Base-by-base conservation (phyloP, 768 basidiomycete genomes). In the Lepiota brunneoincarnata region DNA sequence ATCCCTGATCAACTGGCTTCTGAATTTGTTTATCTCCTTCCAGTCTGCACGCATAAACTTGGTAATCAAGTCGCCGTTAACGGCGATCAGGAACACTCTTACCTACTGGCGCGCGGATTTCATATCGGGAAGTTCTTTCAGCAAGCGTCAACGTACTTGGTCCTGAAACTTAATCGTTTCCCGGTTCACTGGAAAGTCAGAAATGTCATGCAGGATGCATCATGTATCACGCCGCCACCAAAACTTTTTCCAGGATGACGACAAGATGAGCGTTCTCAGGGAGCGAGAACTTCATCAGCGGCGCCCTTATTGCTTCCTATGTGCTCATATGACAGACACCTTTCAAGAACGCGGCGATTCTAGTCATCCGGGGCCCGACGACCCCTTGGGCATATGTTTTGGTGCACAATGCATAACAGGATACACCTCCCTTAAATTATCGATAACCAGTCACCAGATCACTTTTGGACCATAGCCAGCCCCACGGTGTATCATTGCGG, bases 71-170 rank as follows among this genome's bases (percentile, higher is more conserved):
- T 40, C 43, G 44, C 39, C 46, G 38, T 52, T 37, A 44, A 51
- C 55, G 60, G 53, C 46, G 47, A 59, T 58, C 62, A 61, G 59
- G 58, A 56, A 61, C 54, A n/a, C 5, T 43, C 36, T 55, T 56
- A n/a, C 26, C 34, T 36, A 40, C 31, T 34, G 4, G 43, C 50
- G 41, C 51, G 51, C 43, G 55, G 44, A 12, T 54, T 53, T 56
- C 40, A 54, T 55, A 21, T 50, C 40, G 45, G 45, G 55, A 28
- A 24, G 37, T 17, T 34, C 40, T 44, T 35, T 31, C 17, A 17
- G 31, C 39, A 31, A 41, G 18, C 37, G 17, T 34, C 40, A 41
- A 28, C 37, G 23, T 24, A 26, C 34, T 35, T 28, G n/a, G 15
- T 21, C 31, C 37, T 48, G 53, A 54, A 54, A 48, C 53, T 17